Percentiles rank a stretch among this genome's conserved stretches.
Evolutionary conservation across 805 yeast species (phyloP).

Genomic region (Ascoidea tarda): DNA sequence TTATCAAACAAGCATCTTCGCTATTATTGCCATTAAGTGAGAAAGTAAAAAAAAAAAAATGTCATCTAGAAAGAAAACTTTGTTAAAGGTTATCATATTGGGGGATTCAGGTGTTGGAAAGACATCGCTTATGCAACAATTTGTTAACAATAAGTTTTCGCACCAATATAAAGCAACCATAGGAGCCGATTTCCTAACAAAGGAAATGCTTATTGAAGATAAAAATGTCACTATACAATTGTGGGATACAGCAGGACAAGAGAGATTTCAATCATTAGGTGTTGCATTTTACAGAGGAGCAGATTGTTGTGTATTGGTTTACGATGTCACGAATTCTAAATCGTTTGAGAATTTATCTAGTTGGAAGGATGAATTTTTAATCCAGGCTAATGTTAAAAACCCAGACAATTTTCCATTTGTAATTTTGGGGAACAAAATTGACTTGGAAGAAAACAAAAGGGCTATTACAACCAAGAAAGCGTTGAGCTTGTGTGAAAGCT

Average conservation of each 20-base stretch:
- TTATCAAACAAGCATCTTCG: too few relatives aligned
- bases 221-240: conserved; percentile 48
- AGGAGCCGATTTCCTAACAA: conserved; percentile 93
- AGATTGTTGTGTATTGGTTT: conserved; percentile 92
- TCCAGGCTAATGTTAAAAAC: conserved; percentile 85
- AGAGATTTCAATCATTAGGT: conserved; percentile 90
- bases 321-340: conserved; percentile 90
- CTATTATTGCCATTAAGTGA: too few relatives aligned
- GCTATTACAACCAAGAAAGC: conserved; percentile 48
- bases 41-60: conserved; percentile 5
- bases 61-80: conserved; percentile 50
- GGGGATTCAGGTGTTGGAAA: conserved; percentile 98
- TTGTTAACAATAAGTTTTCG: conserved; percentile 85
- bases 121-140: conserved; percentile 94
- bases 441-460: conserved; percentile 82
- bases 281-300: conserved; percentile 97
- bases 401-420: conserved; percentile 96
- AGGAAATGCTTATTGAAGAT: conserved; percentile 78
- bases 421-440: conserved; percentile 88
- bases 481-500: conserved; percentile 42
- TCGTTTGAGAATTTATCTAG: conserved; percentile 78
- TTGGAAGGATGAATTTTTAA: conserved; percentile 92
- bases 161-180: conserved; percentile 96
- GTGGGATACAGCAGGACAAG: conserved; percentile 99
- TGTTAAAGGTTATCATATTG: conserved; percentile 75